Base-by-base conservation (phyloP, 2,329 filamentous ascomycete species). In the Lasiodiplodia sp. region DNA sequence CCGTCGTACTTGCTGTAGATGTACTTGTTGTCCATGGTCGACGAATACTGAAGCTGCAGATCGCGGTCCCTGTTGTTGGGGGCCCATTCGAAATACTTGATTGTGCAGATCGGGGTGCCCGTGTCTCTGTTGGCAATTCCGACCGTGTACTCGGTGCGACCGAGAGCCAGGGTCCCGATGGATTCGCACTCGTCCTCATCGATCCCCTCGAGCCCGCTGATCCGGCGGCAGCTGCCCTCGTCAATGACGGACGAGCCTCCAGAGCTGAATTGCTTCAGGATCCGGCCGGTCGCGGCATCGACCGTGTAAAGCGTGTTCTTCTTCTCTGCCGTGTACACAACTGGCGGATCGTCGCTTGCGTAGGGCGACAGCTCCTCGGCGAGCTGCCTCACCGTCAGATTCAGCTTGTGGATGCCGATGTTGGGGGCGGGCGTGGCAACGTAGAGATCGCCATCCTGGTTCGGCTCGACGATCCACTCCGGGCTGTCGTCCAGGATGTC, bases 401-500 rank as follows among this genome's bases (percentile, higher is more conserved):
- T 87, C 25, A 92, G 89, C 71, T 86, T 87, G 75, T 90, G 85
- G 68, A 94, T 83, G 40, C 89, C 87, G 40, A 70, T 84, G 77
- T 74, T 86, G 79, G 71, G 85, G 75, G 88, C 89, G 1, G 94
- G 93, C 28, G 90, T 88, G 85, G 96, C 96, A 64, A 97, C 87
- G 76, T 96, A 98, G 51, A 99, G 86, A 74, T 88, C 90, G 4
- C 96, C 96, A 78, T 97, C 92, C 72, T 91, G 89, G 72, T 87
- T 95, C 16, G 96, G 96, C 80, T 98, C 96, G 66, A 99, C 92
- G 67, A 97, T 94, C 93, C 96, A 99, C 57, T 97, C 85, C 75
- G 94, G 96, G 75, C 97, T 92, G 75, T 97, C 93, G 72, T 96
- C 89, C 40, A 86, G 82, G 21, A 56, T 38, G 8, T 64, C 58